A percentile compares a stretch with the other conserved stretches of the same genome.
phyloP scores from a whole-genome alignment of 768 basidiomycete genomes.

The Pulveroboletus sp. region DNA sequence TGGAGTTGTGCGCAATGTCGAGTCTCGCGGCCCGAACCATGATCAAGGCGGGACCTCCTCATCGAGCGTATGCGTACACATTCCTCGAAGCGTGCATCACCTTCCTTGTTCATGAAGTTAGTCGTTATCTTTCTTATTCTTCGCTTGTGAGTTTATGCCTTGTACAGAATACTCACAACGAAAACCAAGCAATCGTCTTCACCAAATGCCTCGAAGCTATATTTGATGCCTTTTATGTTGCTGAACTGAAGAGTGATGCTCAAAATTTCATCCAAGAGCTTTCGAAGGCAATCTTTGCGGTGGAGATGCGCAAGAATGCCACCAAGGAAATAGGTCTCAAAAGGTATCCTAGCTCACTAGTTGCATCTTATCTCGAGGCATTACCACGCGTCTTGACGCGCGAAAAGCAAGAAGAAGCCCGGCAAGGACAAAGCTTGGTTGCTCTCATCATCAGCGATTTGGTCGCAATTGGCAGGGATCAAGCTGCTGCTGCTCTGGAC shows the following conservation, averaged over 20 bases:
- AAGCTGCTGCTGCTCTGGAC: conserved; percentile 47
- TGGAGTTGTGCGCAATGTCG: conserved; percentile 65
- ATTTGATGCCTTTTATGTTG: conserved; percentile 67
- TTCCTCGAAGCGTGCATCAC: conserved; percentile 68
- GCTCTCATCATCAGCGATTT: conserved; percentile 62
- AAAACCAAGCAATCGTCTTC: conserved; percentile 74
- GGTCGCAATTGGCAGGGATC: conserved; percentile 47
- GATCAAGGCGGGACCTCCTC: conserved; percentile 38
- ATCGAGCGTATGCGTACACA: conserved; percentile 54
- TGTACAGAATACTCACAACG: conserved; percentile 60
- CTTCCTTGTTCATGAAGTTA: conserved; percentile 73
- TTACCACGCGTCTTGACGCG: conserved; percentile 72
- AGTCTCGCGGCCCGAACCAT: conserved; percentile 62
- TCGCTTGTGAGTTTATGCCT: conserved; percentile 5
- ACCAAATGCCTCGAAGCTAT: conserved; percentile 65
- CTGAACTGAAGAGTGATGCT: conserved; percentile 66
- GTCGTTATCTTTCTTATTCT: background rate
- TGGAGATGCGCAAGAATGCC: conserved; percentile 63
- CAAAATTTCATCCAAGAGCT: conserved; percentile 66
- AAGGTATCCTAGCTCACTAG: conserved; percentile 50
- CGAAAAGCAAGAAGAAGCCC: conserved; percentile 55
- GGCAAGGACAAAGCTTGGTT: conserved; percentile 57
- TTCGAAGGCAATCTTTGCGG: conserved; percentile 64
- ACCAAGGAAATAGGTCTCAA: conserved; percentile 49
- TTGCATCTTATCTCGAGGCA: conserved; percentile 75